Percentiles rank a stretch among this genome's conserved stretches.
Evolutionary conservation across 371 early-diverging fungal species (phyloP).

Genomic region (Circinella umbellata): DNA sequence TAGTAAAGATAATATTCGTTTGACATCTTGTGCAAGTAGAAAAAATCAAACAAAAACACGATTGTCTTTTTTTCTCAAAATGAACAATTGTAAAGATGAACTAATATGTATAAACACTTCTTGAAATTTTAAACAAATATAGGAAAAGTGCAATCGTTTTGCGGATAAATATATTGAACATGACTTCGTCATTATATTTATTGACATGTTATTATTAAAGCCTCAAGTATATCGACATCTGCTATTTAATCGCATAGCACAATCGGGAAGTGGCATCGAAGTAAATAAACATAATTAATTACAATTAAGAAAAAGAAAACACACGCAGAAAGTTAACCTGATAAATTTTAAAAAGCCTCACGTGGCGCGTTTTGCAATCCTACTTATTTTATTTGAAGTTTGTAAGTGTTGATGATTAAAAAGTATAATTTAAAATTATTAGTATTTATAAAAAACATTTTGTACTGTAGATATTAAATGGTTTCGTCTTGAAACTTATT

Average conservation of each 20-base stretch:
- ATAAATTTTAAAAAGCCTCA: constrained; percentile 50
- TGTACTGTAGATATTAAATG: constrained; percentile 80
- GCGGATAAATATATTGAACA: constrained; percentile 96
- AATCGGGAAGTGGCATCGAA: constrained; percentile 63
- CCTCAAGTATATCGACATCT: constrained; percentile 92
- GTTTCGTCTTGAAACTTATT: constrained; percentile 82
- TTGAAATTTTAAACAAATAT: not conserved
- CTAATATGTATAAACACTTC: not conserved
- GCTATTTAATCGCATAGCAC: constrained; percentile 74
- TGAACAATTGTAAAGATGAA: too few relatives aligned
- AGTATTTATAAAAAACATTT: not conserved
- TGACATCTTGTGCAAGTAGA: constrained; percentile 78
- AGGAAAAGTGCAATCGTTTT: constrained; percentile 80
- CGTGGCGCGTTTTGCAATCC: constrained; percentile 77
- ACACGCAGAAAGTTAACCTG: too few relatives aligned
- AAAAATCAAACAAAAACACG: too few relatives aligned
- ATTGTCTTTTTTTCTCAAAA: too few relatives aligned
- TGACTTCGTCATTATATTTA: constrained; percentile 89
- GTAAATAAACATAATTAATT: constrained; percentile 26
- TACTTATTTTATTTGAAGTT: constrained; percentile 90
- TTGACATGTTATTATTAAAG: constrained; percentile 93
- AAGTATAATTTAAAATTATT: too few relatives aligned
- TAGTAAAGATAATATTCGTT: constrained; percentile 86
- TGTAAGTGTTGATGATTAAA: constrained; percentile 42
- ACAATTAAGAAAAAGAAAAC: too few relatives aligned